phyloP scores from a whole-genome alignment of 2,329 filamentous ascomycete genomes.

The Colletotrichum nymphaeae region DNA sequence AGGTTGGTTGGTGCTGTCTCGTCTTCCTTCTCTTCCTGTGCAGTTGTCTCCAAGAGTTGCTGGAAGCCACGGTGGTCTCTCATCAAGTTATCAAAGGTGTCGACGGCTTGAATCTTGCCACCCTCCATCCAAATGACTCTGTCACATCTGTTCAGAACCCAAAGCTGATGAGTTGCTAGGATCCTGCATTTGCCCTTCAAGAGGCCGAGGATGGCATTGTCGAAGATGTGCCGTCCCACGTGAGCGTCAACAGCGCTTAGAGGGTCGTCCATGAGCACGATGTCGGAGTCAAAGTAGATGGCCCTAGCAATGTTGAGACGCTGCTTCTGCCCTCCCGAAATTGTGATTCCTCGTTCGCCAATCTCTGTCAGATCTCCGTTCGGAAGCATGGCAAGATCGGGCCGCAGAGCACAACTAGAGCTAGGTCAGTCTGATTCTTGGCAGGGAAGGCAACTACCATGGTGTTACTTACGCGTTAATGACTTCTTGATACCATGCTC shows the following conservation, averaged over 20 bases:
- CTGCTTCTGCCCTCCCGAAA: conserved; percentile 96
- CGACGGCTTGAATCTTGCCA: conserved; percentile 84
- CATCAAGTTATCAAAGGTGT: conserved; percentile 92
- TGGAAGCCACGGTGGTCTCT: conserved; percentile 80
- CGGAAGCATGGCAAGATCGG: conserved; percentile 94
- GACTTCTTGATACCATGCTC: conserved; percentile 85
- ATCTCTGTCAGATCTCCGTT: conserved; percentile 91
- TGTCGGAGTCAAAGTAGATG: conserved; percentile 76
- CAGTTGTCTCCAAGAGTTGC: conserved; percentile 86
- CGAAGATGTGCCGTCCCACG: conserved; percentile 83
- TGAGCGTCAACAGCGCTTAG: conserved; percentile 77
- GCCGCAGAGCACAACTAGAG: conserved; percentile 79
- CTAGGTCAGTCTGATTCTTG: conserved; percentile 24
- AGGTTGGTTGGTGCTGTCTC: conserved; percentile 54
- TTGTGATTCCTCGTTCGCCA: conserved; percentile 93
- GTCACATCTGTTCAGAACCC: conserved; percentile 91
- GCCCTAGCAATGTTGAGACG: conserved; percentile 91
- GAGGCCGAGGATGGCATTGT: conserved; percentile 91
- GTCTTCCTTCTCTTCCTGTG: conserved; percentile 74
- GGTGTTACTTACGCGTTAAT: conserved; percentile 72
- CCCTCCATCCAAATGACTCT: conserved; percentile 94
- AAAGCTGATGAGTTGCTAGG: conserved; percentile 93
- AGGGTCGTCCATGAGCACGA: conserved; percentile 77
- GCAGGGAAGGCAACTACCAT: not conserved
- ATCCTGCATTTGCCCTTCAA: conserved; percentile 91